phyloP scores from a whole-genome alignment of 2,329 filamentous ascomycete species.

The Hymenoscyphus infarciens region DNA sequence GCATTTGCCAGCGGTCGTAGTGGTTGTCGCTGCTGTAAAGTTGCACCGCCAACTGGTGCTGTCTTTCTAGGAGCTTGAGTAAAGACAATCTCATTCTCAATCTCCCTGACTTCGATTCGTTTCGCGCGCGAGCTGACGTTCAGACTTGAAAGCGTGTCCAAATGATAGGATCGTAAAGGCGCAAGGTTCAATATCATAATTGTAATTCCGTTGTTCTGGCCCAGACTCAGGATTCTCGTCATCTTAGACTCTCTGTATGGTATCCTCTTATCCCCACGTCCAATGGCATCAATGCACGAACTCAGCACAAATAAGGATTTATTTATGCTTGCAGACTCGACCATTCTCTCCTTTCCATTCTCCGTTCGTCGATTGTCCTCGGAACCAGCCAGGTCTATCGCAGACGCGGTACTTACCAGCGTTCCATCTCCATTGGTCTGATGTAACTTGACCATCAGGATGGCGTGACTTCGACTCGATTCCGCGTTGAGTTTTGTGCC shows the following conservation, averaged over 20 bases:
- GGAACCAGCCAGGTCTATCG: slow-evolving; percentile 91
- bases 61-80: slow-evolving; percentile 64
- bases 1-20: slow-evolving; percentile 72
- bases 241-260: slow-evolving; percentile 92
- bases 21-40: slow-evolving; percentile 64
- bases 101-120: slow-evolving; percentile 91
- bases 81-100: slow-evolving; percentile 92
- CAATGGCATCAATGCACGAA: slow-evolving; percentile 94
- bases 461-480: slow-evolving; percentile 84
- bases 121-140: slow-evolving; percentile 95
- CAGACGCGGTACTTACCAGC: slow-evolving; percentile 79
- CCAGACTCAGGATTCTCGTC: slow-evolving; percentile 87
- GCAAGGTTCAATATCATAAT: slow-evolving; percentile 96
- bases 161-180: slow-evolving; percentile 85
- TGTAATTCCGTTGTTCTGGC: slow-evolving; percentile 92
- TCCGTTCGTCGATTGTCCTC: slow-evolving; percentile 94
- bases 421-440: slow-evolving; percentile 67
- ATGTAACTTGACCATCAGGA: slow-evolving; percentile 84
- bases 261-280: slow-evolving; percentile 68
- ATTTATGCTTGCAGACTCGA: slow-evolving; percentile 97
- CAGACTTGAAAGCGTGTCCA: slow-evolving; percentile 88
- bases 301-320: slow-evolving; percentile 93
- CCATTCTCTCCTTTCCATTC: slow-evolving; percentile 84
- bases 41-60: slow-evolving; percentile 39
- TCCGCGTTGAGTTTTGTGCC: slow-evolving; percentile 90